Evolutionary conservation across 164 flowering plant species (phyloP), one percentile per base, ranked within the genome.

Genomic region (Liquidambar formosana): DNA sequence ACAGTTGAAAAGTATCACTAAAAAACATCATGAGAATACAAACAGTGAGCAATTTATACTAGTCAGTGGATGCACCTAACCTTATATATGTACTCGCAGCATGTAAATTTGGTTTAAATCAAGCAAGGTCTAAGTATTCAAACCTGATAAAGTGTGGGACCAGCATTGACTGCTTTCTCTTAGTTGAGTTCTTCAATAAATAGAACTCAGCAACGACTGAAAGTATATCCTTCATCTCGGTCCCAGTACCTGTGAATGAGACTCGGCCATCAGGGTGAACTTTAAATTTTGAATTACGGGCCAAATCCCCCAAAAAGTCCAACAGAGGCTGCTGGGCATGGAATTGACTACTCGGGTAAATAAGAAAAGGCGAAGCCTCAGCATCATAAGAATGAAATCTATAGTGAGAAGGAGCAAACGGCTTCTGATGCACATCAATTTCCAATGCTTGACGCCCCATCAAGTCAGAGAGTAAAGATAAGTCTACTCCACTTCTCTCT

Each of bases 121-220:
- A 68, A 64, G 51, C 10, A 51, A 41, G 57, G 54, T 44, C 2
- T 13, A 46, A 27, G 5, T 10, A 69, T 64, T 12, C 74, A 43
- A 83, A 94, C 98, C 95, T 69, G 27, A 63, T 70, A 67, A 85
- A 88, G 41, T 85, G 78, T 6, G 98, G 98, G 26, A 94, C 89
- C 64, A 88, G 78, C 58, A 82, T 1, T 16, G 85, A 58, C 65
- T 68, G 86, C 67, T 73, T 84, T 65, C 75, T 72, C 68, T 62
- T 73, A 19, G 65, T 67, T 64, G 86, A 66, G 71, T 76, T 77
- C 67, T 73, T 86, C 57, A 86, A 69, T 27, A 76, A 64, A 75
- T 82, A 78, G 71, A 86, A 82, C 78, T 88, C 93, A 1, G 87
- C 80, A 63, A 88, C 68, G 54, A 88, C 19, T 10, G 88, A 80